Evolutionary conservation across 2,329 filamentous ascomycete species (phyloP), one percentile per base, ranked within the genome.

Genomic region (Balansia obtecta): DNA sequence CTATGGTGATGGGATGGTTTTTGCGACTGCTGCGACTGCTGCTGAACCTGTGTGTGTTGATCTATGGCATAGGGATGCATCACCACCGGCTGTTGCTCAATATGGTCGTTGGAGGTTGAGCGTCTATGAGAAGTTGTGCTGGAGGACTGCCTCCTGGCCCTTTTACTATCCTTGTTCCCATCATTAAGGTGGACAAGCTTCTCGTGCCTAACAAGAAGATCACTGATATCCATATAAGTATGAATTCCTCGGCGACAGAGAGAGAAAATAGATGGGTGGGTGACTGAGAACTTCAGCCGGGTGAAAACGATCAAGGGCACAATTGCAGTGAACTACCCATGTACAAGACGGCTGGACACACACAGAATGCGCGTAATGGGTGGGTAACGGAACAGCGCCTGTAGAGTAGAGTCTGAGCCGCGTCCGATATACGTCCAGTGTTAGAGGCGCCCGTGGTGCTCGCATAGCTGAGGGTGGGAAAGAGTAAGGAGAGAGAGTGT

Each of bases 121-220:
- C 71, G 65, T 54, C 71, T 72, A 44, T 72, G 69, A 52, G 66
- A 67, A 38, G 63, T 61, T 13, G 67, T 60, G 50, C 67, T 72
- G 13, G 72, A 71, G 15, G 76, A 78, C n/a, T 71, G 62, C 58
- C 76, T 80, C 54, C 76, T 69, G 27, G 70, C 69, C 49, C 75
- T 69, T 58, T 59, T 67, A 55, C 66, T 71, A 59, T 80, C 76
- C 57, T 77, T 79, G 63, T 67, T 74, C 56, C 72, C 73, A 63
- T 80, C 76, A 65, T 77, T 80, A 61, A 80, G 72, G 61, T 82
- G 79, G 58, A 80, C 77, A 57, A 82, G 75, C 66, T 81, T 82
- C 66, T 81, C 76, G 66, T 82, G 79, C 55, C 79, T 73, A 54
- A 80, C 76, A 57, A 82, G 71, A 53, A 82, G 73, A 63, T 82